Percentiles rank a stretch among this genome's conserved stretches.
Evolutionary conservation across 192 early-diverging fungal genomes (phyloP).

Genomic region (Jimgerdemannia lactiflua): DNA sequence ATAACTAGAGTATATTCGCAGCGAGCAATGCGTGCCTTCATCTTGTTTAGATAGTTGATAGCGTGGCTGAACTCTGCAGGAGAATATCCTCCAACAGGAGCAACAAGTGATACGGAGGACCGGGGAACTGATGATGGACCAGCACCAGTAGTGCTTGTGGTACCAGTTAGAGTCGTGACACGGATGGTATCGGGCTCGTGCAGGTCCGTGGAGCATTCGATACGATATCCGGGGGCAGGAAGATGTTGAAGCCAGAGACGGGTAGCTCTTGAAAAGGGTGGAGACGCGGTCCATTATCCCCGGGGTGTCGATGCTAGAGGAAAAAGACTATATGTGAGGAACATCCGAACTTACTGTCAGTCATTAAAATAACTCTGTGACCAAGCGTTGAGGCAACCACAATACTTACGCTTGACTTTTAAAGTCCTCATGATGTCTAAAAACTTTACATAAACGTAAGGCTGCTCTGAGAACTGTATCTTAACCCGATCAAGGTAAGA

Average conservation of each 20-base stretch:
- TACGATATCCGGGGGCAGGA: constrained; percentile 96
- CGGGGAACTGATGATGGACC: constrained; percentile 13
- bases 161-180: constrained; percentile 85
- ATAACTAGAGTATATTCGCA: no score
- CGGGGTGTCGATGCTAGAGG: constrained; percentile 85
- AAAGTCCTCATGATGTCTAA: constrained; percentile 99
- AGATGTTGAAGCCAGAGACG: constrained; percentile 97
- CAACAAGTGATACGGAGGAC: constrained; percentile 16
- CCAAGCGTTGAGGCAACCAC: not conserved
- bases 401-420: constrained; percentile 82
- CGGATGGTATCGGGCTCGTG: constrained; percentile 70
- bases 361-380: not conserved
- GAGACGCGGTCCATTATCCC: constrained; percentile 98
- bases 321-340: constrained; percentile 8
- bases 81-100: constrained; percentile 23
- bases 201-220: constrained; percentile 86
- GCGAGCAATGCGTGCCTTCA: no score
- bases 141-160: constrained; percentile 49
- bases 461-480: constrained; percentile 85
- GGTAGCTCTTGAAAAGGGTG: constrained; percentile 88
- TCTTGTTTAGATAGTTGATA: constrained; percentile 99
- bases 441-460: constrained; percentile 97
- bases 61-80: constrained; percentile 98
- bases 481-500: constrained; percentile 97
- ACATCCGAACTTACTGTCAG: constrained; percentile 10